Evolutionary conservation across 2,329 filamentous ascomycete genomes (phyloP).

Genomic region (Fusarium tricinctum): DNA sequence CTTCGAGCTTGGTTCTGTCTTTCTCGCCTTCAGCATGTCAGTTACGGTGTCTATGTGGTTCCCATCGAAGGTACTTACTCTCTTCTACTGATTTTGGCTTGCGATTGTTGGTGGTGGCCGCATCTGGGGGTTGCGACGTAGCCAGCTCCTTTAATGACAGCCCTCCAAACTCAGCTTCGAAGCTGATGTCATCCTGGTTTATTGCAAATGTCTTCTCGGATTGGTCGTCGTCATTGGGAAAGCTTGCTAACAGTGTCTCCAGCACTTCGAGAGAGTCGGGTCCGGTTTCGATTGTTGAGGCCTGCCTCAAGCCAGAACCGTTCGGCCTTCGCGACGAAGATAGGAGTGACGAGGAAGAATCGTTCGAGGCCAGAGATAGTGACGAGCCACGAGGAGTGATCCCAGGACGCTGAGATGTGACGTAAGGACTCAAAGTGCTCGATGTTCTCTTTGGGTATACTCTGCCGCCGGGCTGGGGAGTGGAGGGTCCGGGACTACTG

Average conservation of each 20-base stretch:
- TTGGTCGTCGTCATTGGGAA: constrained; percentile 38
- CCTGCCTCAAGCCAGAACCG: constrained; percentile 76
- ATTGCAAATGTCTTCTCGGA: constrained; percentile 47
- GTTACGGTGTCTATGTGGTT: neutral
- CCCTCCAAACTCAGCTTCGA: constrained; percentile 82
- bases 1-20: constrained; percentile 88
- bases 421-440: constrained; percentile 76
- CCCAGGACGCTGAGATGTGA: constrained; percentile 76
- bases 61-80: constrained; percentile 66
- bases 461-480: constrained; percentile 74
- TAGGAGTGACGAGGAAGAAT: constrained; percentile 82
- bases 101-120: constrained; percentile 52
- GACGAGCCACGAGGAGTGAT: constrained; percentile 81
- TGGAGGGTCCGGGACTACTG: constrained; percentile 69
- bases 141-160: constrained; percentile 82
- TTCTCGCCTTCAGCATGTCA: constrained; percentile 71
- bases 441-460: constrained; percentile 76
- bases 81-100: constrained; percentile 76
- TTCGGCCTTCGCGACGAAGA: constrained; percentile 73
- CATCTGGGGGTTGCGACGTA: constrained; percentile 50
- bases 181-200: constrained; percentile 68
- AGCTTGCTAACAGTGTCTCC: constrained; percentile 59
- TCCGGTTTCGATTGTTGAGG: constrained; percentile 65
- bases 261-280: constrained; percentile 81
- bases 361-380: constrained; percentile 80